Evolutionary conservation across 148 eudicot species (phyloP).

Genomic region (Rhododendron ferrugineum): DNA sequence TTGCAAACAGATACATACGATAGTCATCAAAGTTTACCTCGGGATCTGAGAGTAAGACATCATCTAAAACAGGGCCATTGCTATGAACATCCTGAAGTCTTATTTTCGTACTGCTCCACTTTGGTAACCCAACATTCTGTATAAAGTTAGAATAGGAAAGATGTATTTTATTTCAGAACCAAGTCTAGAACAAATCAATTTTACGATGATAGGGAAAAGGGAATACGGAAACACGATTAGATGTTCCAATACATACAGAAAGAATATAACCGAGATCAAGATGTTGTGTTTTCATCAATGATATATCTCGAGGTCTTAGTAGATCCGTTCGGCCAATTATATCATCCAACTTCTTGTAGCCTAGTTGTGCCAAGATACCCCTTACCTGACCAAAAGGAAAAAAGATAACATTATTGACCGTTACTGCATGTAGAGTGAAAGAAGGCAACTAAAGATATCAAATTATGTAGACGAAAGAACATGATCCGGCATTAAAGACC

Average conservation of each 20-base stretch:
- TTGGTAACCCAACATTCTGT: slow-evolving; percentile 84
- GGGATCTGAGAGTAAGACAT: slow-evolving; percentile 69
- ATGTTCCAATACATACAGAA: slow-evolving; percentile 50
- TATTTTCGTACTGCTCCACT: slow-evolving; percentile 81
- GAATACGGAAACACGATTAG: background rate
- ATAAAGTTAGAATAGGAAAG: background rate
- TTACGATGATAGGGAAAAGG: background rate
- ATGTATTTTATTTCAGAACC: background rate
- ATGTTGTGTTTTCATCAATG: slow-evolving; percentile 95
- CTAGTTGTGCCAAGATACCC: slow-evolving; percentile 94
- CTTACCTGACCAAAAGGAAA: slow-evolving; percentile 53
- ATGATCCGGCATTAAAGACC: background rate
- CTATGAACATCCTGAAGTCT: slow-evolving; percentile 88
- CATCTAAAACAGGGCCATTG: slow-evolving; percentile 93
- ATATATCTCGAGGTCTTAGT: slow-evolving; percentile 76
- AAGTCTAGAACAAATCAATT: background rate
- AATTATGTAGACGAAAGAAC: background rate
- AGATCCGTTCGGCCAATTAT: slow-evolving; percentile 85
- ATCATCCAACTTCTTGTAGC: slow-evolving; percentile 89
- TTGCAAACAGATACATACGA: background rate
- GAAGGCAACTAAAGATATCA: background rate
- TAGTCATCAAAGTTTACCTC: slow-evolving; percentile 44
- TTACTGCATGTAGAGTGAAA: background rate
- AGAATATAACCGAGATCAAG: slow-evolving; percentile 80
- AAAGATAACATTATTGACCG: background rate